Evolutionary conservation across 2,329 filamentous ascomycete species (phyloP).

Genomic region (Botrytis elliptica): DNA sequence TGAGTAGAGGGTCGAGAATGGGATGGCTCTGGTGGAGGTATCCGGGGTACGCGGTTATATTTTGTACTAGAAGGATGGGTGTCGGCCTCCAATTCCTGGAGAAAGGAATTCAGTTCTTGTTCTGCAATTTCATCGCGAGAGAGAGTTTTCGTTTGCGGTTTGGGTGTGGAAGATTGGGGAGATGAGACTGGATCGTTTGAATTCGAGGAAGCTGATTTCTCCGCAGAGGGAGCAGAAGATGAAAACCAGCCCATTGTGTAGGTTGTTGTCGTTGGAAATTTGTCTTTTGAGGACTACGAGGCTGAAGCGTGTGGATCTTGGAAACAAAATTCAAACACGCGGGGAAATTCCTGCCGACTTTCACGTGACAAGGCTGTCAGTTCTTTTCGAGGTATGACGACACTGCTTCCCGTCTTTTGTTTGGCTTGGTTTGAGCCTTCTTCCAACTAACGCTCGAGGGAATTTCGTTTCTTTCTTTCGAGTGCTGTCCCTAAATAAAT

Average conservation of each 20-base stretch:
- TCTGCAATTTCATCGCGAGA: constrained; percentile 38
- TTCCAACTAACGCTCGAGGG: background rate
- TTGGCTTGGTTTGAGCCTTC: background rate
- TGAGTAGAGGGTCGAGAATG: background rate
- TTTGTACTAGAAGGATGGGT: constrained; percentile 31
- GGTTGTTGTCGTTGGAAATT: constrained; percentile 13
- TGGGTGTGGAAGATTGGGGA: constrained; percentile 23
- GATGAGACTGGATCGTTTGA: constrained; percentile 21
- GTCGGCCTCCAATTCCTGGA: constrained; percentile 38
- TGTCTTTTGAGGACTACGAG: constrained; percentile 19
- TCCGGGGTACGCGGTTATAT: constrained; percentile 32
- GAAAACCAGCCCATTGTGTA: constrained; percentile 62
- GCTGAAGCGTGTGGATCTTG: constrained; percentile 21
- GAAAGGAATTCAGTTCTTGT: constrained; percentile 39
- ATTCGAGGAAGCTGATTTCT: background rate
- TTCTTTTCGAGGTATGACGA: constrained; percentile 26
- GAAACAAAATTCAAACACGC: constrained; percentile 14
- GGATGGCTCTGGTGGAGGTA: constrained; percentile 24
- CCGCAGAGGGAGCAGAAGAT: constrained; percentile 41
- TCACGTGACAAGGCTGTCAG: constrained; percentile 21
- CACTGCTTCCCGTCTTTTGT: constrained; percentile 18
- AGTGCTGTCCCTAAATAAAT: background rate
- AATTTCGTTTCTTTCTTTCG: background rate
- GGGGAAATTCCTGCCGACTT: constrained; percentile 5
- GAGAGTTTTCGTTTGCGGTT: constrained; percentile 25